Evolutionary conservation across 495 filamentous ascomycete genomes (phyloP).

Genomic region (Daldinia childiae): DNA sequence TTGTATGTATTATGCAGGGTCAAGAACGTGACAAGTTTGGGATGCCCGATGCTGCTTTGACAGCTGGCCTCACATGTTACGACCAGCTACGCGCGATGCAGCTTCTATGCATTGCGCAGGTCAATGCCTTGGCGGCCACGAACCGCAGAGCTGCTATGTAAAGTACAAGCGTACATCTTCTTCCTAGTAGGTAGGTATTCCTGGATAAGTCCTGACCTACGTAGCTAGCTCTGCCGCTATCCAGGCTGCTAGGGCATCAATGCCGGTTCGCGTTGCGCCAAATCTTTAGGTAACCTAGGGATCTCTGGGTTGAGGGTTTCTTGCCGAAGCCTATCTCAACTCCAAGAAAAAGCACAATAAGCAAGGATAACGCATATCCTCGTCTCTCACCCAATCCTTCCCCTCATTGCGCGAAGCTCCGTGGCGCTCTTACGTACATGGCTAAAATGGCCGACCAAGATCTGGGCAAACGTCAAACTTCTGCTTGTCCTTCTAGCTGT

Average conservation of each 20-base stretch:
- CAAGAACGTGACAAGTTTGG: constrained; percentile 45
- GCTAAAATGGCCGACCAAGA: constrained; percentile 43
- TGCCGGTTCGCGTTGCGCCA: constrained; percentile 35
- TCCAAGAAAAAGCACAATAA: constrained; percentile 4
- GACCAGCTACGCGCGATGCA: constrained; percentile 38
- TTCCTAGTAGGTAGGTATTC: not conserved
- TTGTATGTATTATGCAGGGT: constrained; percentile 40
- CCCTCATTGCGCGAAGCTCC: constrained; percentile 27
- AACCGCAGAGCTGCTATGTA: constrained; percentile 28
- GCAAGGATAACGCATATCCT: not conserved
- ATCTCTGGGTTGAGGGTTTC: constrained; percentile 8
- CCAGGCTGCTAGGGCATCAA: constrained; percentile 19
- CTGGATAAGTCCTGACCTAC: not conserved
- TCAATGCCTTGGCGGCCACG: constrained; percentile 42
- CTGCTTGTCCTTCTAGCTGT: constrained; percentile 20
- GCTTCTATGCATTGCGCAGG: constrained; percentile 42
- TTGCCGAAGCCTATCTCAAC: constrained; percentile 1
- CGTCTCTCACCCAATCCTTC: constrained; percentile 24
- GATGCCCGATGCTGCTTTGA: constrained; percentile 46
- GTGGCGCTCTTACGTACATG: constrained; percentile 35
- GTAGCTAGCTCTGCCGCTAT: constrained; percentile 19
- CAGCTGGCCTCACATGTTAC: constrained; percentile 42
- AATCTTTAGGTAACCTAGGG: constrained; percentile 22
- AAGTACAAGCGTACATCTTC: constrained; percentile 14
- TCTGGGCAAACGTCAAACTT: constrained; percentile 25